Conservation (phyloP, 2,329 filamentous ascomycete species). For the Colletotrichum ledebouriae region DNA sequence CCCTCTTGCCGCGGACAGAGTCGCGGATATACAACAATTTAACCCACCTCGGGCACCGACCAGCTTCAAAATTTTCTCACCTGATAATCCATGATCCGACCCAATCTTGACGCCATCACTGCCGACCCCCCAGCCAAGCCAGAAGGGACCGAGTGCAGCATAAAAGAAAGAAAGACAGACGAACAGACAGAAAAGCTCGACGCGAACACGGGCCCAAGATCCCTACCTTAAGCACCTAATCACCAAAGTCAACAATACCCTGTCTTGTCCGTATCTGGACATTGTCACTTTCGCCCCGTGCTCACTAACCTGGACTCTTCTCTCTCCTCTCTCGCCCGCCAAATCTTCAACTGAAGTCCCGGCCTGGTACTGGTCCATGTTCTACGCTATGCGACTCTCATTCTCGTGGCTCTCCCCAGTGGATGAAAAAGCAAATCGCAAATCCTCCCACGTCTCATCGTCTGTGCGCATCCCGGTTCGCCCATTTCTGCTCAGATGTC, state of each 20-base stretch:
- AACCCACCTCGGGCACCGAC: conserved; percentile 24
- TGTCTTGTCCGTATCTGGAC: conserved; percentile 22
- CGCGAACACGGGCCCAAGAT: conserved; percentile 35
- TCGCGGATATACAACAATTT: conserved; percentile 36
- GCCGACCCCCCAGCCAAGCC: background rate
- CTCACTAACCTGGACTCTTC: conserved; percentile 26
- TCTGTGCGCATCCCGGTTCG: conserved; percentile 36
- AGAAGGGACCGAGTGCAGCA: conserved; percentile 9
- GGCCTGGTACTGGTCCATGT: background rate
- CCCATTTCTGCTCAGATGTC: background rate
- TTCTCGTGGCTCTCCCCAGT: conserved; percentile 1
- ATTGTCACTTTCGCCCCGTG: conserved; percentile 37
- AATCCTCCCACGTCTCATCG: conserved; percentile 27
- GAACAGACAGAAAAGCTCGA: background rate
- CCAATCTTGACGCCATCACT: background rate
- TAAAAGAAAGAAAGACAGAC: background rate
- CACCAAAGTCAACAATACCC: conserved; percentile 22
- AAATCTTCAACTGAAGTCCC: conserved; percentile 4
- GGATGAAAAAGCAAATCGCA: conserved; percentile 13
- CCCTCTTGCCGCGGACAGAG: conserved; percentile 31
- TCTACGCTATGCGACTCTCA: background rate
- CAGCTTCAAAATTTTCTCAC: conserved; percentile 20
- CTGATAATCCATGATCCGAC: conserved; percentile 6
- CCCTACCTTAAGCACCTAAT: conserved; percentile 23
- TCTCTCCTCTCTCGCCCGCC: conserved; percentile 3